Conservation (phyloP, 305 asterid species). For the Fraxinus sp. region DNA sequence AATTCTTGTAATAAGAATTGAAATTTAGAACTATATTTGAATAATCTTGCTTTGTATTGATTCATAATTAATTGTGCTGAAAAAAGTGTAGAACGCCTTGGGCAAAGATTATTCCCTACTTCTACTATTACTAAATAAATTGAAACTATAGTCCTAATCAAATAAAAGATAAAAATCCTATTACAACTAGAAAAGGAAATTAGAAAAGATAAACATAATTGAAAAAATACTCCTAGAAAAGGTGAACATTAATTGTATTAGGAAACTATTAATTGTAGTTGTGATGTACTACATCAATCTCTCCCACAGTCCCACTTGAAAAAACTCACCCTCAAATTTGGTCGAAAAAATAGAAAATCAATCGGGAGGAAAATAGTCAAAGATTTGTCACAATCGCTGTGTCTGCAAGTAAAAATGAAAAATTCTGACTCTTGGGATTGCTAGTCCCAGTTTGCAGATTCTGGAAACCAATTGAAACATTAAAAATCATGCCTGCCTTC, state of each 20-base stretch:
- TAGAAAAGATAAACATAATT: not conserved
- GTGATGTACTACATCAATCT: not conserved
- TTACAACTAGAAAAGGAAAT: not conserved
- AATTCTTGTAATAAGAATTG: too few species aligned
- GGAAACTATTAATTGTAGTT: not conserved
- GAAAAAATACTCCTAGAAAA: not conserved
- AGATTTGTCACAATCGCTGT: not conserved
- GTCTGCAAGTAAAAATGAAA: not conserved
- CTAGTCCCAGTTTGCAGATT: not conserved
- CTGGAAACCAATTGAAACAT: not conserved
- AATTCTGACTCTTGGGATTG: not conserved
- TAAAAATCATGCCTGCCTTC: not conserved
- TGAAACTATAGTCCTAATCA: not conserved
- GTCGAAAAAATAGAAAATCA: not conserved
- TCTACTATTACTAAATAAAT: not conserved
- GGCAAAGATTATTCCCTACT: too few species aligned
- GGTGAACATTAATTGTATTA: not conserved
- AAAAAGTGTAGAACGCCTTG: too few species aligned
- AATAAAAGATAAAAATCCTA: not conserved
- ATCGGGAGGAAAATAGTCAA: not conserved
- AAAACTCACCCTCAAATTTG: not conserved
- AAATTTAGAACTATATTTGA: too few species aligned
- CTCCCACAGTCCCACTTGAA: not conserved
- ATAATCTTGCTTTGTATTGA: too few species aligned
- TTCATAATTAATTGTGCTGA: too few species aligned